Evolutionary conservation across 495 filamentous ascomycete genomes (phyloP).

Genomic region (Arthonia radiata): DNA sequence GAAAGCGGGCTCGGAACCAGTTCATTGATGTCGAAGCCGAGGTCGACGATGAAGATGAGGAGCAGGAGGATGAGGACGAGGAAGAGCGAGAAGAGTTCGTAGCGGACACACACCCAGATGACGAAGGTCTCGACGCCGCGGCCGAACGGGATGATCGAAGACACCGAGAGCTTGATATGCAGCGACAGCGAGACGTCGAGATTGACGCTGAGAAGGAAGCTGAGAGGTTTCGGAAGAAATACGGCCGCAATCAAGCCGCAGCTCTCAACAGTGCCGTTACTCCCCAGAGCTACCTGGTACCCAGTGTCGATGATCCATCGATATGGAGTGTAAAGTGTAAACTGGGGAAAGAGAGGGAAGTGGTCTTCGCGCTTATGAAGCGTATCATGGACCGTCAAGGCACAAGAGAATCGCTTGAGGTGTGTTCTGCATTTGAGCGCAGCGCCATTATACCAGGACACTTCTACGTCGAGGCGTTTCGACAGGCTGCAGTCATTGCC

Average conservation of each 20-base stretch:
- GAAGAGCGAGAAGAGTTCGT: slow-evolving; percentile 62
- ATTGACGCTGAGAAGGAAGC: slow-evolving; percentile 89
- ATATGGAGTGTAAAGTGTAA: slow-evolving; percentile 92
- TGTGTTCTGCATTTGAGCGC: slow-evolving; percentile 76
- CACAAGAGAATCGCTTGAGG: slow-evolving; percentile 51
- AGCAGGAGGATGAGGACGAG: slow-evolving; percentile 61
- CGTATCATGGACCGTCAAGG: slow-evolving; percentile 52
- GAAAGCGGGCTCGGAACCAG: slow-evolving; percentile 37
- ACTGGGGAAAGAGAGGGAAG: slow-evolving; percentile 79
- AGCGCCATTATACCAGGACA: slow-evolving; percentile 73
- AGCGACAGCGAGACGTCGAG: slow-evolving; percentile 58
- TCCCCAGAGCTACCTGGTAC: slow-evolving; percentile 70
- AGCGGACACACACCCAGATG: slow-evolving; percentile 72
- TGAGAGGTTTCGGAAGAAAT: slow-evolving; percentile 60
- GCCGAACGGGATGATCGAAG: slow-evolving; percentile 70
- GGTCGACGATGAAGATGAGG: slow-evolving; percentile 81
- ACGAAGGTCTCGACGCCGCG: slow-evolving; percentile 55
- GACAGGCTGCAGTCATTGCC: slow-evolving; percentile 60
- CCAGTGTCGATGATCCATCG: slow-evolving; percentile 80
- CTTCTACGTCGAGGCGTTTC: slow-evolving; percentile 78
- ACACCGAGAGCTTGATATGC: slow-evolving; percentile 82
- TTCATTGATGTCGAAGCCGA: slow-evolving; percentile 95
- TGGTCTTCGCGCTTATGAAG: slow-evolving; percentile 63
- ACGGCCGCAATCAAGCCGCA: slow-evolving; percentile 36
- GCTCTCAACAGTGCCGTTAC: slow-evolving; percentile 39